These are phyloP conservation scores for Skeletonema tropicum DNA, from an alignment of 108 stramenopile genomes.

Conservation along the genomic window DNA sequence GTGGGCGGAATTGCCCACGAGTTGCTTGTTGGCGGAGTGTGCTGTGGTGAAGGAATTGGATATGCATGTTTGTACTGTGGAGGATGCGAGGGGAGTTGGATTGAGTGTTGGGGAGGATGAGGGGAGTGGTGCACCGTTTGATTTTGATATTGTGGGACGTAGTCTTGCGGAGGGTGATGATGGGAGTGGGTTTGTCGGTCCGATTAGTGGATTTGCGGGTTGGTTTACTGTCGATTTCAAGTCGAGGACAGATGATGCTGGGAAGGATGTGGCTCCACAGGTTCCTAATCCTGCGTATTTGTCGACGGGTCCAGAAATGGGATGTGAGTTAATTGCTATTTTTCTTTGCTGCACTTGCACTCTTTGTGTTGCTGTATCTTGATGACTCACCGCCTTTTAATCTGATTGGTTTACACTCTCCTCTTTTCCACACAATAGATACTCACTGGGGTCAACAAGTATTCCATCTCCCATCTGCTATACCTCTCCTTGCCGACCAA, in stretches of 20 bases:
- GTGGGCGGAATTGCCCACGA: slow-evolving; percentile 91
- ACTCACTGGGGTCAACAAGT: slow-evolving; percentile 99
- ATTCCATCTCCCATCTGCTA: slow-evolving; percentile 79
- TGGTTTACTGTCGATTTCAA: slow-evolving; percentile 98
- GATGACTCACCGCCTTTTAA: background rate
- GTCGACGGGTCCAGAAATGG: slow-evolving; percentile 93
- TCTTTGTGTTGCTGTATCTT: background rate
- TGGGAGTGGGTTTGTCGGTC: slow-evolving; percentile 27
- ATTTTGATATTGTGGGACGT: slow-evolving; percentile 75
- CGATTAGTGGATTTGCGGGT: slow-evolving; percentile 94
- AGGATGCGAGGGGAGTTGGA: slow-evolving; percentile 88
- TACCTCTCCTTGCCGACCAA: slow-evolving; percentile 74
- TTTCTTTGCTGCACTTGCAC: background rate
- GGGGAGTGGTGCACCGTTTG: slow-evolving; percentile 58
- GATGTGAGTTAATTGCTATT: slow-evolving; percentile 46
- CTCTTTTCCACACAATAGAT: slow-evolving; percentile 38
- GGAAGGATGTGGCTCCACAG: slow-evolving; percentile 67
- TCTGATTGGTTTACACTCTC: background rate
- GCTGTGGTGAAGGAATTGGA: slow-evolving; percentile 80
- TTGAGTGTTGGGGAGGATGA: slow-evolving; percentile 41
- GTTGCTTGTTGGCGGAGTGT: slow-evolving; percentile 85
- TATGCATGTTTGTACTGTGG: slow-evolving; percentile 93
- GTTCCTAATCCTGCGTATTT: slow-evolving; percentile 82
- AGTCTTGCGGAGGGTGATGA: slow-evolving; percentile 12
- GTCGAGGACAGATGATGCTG: slow-evolving; percentile 74